Percentiles rank a stretch among this genome's conserved stretches.
Evolutionary conservation across 306 rosid species (phyloP).

Genomic region (Lotus japonicus): DNA sequence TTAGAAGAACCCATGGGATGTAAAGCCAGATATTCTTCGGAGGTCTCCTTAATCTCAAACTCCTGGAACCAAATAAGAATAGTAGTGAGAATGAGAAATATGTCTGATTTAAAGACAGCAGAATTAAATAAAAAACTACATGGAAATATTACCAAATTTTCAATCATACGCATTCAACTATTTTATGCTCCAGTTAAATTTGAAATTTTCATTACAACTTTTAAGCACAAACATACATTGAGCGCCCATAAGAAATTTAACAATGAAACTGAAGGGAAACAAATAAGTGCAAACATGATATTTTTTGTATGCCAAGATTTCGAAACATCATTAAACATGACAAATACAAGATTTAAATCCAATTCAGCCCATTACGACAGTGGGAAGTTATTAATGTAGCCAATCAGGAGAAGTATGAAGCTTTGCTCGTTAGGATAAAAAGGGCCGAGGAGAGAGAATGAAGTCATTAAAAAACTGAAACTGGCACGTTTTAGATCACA

Average conservation of each 20-base stretch:
- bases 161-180: background rate
- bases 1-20: conserved; percentile 82
- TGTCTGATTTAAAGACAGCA: background rate
- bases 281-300: background rate
- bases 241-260: background rate
- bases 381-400: background rate
- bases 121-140: background rate
- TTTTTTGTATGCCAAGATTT: background rate
- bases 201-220: conserved; percentile 4
- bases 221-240: background rate
- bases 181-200: background rate
- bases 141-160: background rate
- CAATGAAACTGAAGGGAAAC: background rate
- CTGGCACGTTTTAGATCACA: conserved; percentile 6
- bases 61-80: conserved; percentile 38
- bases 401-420: background rate
- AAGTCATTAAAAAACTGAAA: background rate
- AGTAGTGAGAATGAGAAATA: background rate
- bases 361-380: background rate
- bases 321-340: background rate
- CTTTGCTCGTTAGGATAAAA: background rate
- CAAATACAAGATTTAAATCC: background rate
- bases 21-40: conserved; percentile 67
- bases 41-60: conserved; percentile 61
- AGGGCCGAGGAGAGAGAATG: background rate